Evolutionary conservation across 139 green algal genomes (phyloP), one percentile per base, ranked within the genome.

Genomic region (Limnomonas spitsbergensis): DNA sequence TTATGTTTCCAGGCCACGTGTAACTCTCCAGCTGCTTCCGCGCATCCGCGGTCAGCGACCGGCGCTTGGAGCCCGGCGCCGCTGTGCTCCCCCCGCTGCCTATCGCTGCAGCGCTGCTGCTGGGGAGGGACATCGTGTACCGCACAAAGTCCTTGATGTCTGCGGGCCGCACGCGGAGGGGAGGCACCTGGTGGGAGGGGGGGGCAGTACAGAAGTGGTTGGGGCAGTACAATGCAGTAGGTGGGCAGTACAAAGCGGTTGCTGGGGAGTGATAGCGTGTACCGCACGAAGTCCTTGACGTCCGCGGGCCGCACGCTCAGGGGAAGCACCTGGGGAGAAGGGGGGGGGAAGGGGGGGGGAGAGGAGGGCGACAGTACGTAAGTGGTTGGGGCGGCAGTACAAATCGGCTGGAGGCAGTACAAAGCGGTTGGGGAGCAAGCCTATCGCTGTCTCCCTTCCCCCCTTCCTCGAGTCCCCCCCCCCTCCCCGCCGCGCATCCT

Each of bases 241-340:
- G n/a, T n/a, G n/a, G n/a, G n/a, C n/a, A n/a, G n/a, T n/a, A n/a
- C n/a, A n/a, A n/a, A n/a, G 61, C 75, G 77, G 47, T 20, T 61
- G 47, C 47, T 61, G 47, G 47, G 20, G 20, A 73, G 14, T 89
- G 88, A 61, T 20, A 61, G 47, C 14, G 47, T 61, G 82, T 84
- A 93, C 32, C 70, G 67, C 81, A 85, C 70, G 35, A 93, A 70
- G 56, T 89, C 86, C 1, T 83, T 53, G 6, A 96, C 81, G 81
- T 96, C 92, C 1, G 70, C 40, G 0, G 88, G 86, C 0, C 91
- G 76, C 66, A 96, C 85, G 37, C 92, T 83, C 73, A 96, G 85
- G 1, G 91, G 92, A 1, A 91, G 86, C 2, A 95, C 84, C 88
- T 90, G 37, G 56, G 29, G 56, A 9, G 1, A 53, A 37, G 9